Evolutionary conservation across 495 filamentous ascomycete genomes (phyloP), one percentile per base, ranked within the genome.

Genomic region (Podospora fimiseda): DNA sequence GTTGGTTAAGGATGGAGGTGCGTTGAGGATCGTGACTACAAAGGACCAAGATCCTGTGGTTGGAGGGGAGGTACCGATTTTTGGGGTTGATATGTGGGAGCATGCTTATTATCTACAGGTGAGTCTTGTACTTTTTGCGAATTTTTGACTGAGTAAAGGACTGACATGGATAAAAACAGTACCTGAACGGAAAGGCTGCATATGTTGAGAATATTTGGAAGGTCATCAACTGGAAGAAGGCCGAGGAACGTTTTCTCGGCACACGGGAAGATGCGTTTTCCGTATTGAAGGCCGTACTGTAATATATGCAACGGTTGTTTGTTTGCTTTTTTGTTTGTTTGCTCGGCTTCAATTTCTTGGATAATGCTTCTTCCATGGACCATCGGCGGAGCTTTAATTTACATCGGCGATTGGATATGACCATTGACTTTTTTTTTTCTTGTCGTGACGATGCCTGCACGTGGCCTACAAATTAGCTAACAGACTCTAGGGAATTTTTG

Each of bases 51-150:
- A 98, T 66, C 88, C 93, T 2, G 89, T 96, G 27, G 83, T 95
- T 9, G 87, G 87, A 16, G 88, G 89, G 55, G 95, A 85, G 71
- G 75, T 80, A 50, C 91, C 93, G 48, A 71, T 98, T 44, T 78
- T 98, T 27, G 93, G 94, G 13, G 86, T 98, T 63, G 93, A 98
- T 75, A 94, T 93, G 64, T 98, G 93, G 93, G 93, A 98, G 74
- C 61, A 74, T 56, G 70, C 74, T 20, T 77, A 80, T 60, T 78
- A 77, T 72, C 77, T 98, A 42, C 90, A 98, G 90, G 92, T 76
- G 82, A 83, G 55, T 90, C 81, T 87, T 85, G 72, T 78, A 71
- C 38, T 45, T 52, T 7, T 19, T 40, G 15, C 46, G 11, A 51
- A 9, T 51, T 13, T 18, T 36, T 6, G 30, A 9, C 14, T 36